phyloP scores from a whole-genome alignment of 148 eudicot species.

The Silene latifolia region DNA sequence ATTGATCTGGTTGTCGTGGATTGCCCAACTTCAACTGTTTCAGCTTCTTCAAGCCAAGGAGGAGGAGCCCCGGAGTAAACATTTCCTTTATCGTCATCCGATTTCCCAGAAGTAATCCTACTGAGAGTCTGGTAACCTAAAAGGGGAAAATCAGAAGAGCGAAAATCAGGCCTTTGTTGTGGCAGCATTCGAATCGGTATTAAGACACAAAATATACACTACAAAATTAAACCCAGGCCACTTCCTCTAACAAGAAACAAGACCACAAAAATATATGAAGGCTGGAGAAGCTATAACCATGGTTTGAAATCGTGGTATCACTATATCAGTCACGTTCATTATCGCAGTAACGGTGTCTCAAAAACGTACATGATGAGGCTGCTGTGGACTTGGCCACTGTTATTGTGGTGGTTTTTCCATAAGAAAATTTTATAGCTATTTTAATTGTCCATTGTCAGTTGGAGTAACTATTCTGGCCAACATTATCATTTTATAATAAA shows the following conservation, averaged over 20 bases:
- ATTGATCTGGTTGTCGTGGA: constrained; percentile 1
- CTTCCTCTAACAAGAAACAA: background rate
- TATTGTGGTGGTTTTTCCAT: background rate
- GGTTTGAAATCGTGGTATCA: background rate
- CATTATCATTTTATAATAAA: too few species aligned
- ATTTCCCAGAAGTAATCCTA: constrained; percentile 32
- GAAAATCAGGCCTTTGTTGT: background rate
- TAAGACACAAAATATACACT: background rate
- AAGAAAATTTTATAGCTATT: too few species aligned
- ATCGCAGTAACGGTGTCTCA: background rate
- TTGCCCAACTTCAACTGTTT: constrained; percentile 25
- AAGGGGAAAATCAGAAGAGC: constrained; percentile 7
- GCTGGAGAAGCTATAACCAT: background rate
- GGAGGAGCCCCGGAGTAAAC: constrained; percentile 90
- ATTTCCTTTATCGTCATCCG: constrained; percentile 48
- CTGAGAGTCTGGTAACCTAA: constrained; percentile 62
- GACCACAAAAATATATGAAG: background rate
- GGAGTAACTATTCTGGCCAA: too few species aligned
- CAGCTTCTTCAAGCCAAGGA: constrained; percentile 76
- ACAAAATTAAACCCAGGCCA: background rate
- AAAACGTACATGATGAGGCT: background rate
- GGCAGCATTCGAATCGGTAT: background rate
- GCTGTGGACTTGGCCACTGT: background rate
- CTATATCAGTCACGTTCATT: background rate
- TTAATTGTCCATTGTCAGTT: too few species aligned